Base-by-base conservation (phyloP, 2,329 filamentous ascomycete species). In the Tricladium varicosporioides region DNA sequence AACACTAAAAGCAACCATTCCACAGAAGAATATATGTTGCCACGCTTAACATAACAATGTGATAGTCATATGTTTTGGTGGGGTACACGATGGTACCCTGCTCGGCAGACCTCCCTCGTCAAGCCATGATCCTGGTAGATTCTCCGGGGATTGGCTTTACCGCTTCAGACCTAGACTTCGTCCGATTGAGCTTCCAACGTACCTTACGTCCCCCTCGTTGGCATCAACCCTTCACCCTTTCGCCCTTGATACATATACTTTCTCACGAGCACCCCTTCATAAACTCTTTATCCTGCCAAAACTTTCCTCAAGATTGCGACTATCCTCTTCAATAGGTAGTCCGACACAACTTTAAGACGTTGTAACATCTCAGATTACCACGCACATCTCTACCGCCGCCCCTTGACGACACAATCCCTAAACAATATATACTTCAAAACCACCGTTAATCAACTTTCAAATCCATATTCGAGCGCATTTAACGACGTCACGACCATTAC, bases 281-380 rank as follows among this genome's bases (percentile, higher is more conserved):
- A 4, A 7, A 27, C 22, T 7, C 22, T 27, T 7, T 7, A 7
- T 27, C 22, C 22, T 27, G 22, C 22, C 22, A 27, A 27, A 27
- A 27, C 22, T 27, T 7, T 27, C 22, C 22, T 7, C 22, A 27
- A 27, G 22, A 27, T 27, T 7, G 22, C 22, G 22, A 27, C 22
- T 27, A 7, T 27, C 22, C 22, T 27, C 22, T 27, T 27, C 22
- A 27, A 27, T 27, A 27, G 11, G 36, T 40, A 10, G 10, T n/a
- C 36, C 36, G 36, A 40, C 36, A 13, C 36, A 27, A 27, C 55
- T 53, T 43, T 22, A 49, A 52, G 22, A 51, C 44, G 32, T 54
- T 48, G 54, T 51, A 48, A 51, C 51, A 48, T 49, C 48, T 42
- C 48, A 54, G 53, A 47, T 14, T 49, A 15, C 45, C 31, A 47